Conservation (phyloP, 2,329 filamentous ascomycete genomes). For the Penicillium sp. region DNA sequence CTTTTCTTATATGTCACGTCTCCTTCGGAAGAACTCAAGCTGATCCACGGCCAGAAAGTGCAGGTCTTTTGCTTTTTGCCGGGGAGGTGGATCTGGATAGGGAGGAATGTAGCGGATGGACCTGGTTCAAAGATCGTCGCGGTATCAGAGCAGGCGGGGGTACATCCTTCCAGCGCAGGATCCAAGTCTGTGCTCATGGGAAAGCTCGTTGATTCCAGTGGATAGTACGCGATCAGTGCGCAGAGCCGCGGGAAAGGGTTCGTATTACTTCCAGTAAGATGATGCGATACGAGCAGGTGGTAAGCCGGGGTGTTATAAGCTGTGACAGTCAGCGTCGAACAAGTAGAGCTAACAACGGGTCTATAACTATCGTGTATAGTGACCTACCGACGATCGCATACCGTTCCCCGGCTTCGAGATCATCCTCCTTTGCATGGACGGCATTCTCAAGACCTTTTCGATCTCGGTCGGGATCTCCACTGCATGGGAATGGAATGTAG, state of each 20-base stretch:
- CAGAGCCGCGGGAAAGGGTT: slow-evolving; percentile 53
- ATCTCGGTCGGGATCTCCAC: slow-evolving; percentile 38
- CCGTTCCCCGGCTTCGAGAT: slow-evolving; percentile 50
- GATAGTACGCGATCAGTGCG: slow-evolving; percentile 57
- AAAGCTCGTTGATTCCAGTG: slow-evolving; percentile 10
- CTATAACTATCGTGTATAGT: not conserved
- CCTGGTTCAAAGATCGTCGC: slow-evolving; percentile 30
- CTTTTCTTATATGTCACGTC: slow-evolving; percentile 26
- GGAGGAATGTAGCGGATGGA: slow-evolving; percentile 28
- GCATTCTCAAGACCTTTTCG: slow-evolving; percentile 46
- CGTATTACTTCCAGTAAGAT: slow-evolving; percentile 40
- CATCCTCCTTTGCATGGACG: slow-evolving; percentile 48
- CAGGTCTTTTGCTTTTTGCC: slow-evolving; percentile 22
- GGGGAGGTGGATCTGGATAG: slow-evolving; percentile 54
- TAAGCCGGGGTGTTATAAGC: slow-evolving; percentile 56
- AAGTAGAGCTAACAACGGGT: too few relatives aligned
- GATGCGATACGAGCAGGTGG: slow-evolving; percentile 46
- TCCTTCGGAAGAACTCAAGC: slow-evolving; percentile 21
- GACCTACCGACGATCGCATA: slow-evolving; percentile 56
- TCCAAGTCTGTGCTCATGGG: slow-evolving; percentile 4
- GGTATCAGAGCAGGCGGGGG: slow-evolving; percentile 30
- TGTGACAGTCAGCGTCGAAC: slow-evolving; percentile 22
- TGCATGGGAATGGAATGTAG: slow-evolving; percentile 46
- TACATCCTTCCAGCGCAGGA: slow-evolving; percentile 6
- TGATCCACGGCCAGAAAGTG: slow-evolving; percentile 22